phyloP scores from a whole-genome alignment of 2,329 filamentous ascomycete genomes.

The Cladobotryum mycophilum region DNA sequence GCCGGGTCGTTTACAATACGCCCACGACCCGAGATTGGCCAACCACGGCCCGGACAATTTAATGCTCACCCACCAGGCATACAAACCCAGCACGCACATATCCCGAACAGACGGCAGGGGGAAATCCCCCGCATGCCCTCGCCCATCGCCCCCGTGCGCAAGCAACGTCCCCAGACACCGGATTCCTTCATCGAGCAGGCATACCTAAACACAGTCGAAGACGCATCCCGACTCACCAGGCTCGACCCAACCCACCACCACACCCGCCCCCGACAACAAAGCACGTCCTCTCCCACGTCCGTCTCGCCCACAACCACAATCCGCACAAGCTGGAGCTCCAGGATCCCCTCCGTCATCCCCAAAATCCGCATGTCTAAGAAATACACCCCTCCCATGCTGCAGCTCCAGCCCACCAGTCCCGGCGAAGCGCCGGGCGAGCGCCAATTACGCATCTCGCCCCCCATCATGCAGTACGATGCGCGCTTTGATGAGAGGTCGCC shows the following conservation, averaged over 20 bases:
- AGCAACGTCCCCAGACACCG: constrained; percentile 17
- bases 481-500: constrained; percentile 20
- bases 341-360: constrained; percentile 32
- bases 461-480: constrained; percentile 20
- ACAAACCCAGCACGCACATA: constrained; percentile 19
- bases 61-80: constrained; percentile 44
- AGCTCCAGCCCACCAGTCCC: constrained; percentile 17
- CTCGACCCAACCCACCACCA: constrained; percentile 5
- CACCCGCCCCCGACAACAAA: not conserved
- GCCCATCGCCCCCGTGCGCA: constrained; percentile 7
- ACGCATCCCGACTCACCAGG: constrained; percentile 13
- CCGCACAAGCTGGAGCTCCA: constrained; percentile 11
- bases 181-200: constrained; percentile 31
- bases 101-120: not conserved
- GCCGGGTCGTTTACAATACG: constrained; percentile 18
- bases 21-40: constrained; percentile 21
- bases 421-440: constrained; percentile 18
- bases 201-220: constrained; percentile 30
- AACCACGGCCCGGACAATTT: constrained; percentile 21
- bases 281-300: not conserved
- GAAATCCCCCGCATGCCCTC: constrained; percentile 4
- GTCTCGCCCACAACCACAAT: constrained; percentile 1
- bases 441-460: constrained; percentile 25
- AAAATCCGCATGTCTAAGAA: constrained; percentile 36
- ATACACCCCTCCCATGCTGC: constrained; percentile 20